Percentiles rank a stretch among this genome's conserved stretches.
Evolutionary conservation across 2,329 filamentous ascomycete species (phyloP).

Genomic region (Colletotrichum phormii): DNA sequence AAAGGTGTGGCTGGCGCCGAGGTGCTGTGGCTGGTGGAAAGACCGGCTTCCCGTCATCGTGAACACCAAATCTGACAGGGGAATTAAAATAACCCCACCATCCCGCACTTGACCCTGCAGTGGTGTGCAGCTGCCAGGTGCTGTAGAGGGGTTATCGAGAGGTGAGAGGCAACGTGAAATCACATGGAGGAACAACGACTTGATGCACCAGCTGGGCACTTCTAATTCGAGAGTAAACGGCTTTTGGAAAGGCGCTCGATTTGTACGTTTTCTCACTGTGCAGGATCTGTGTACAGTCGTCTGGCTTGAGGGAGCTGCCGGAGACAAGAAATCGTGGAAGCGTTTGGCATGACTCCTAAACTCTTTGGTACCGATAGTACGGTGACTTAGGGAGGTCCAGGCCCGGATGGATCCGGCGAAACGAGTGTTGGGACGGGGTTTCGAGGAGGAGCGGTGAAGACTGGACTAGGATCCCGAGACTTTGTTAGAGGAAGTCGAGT

Average conservation of each 20-base stretch:
- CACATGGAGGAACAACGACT: background rate
- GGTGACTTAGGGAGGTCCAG: conserved; percentile 11
- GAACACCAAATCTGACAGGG: conserved; percentile 6
- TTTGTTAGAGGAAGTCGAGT: background rate
- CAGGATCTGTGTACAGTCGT: background rate
- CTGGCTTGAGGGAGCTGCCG: background rate
- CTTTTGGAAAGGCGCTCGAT: background rate
- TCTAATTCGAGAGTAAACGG: background rate
- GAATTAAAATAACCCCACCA: conserved; percentile 24
- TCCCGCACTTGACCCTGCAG: conserved; percentile 30
- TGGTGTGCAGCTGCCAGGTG: conserved; percentile 32
- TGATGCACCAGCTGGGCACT: background rate
- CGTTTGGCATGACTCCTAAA: background rate
- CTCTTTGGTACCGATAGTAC: conserved; percentile 1
- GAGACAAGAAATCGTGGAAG: background rate
- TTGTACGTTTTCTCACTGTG: background rate
- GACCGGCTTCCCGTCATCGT: background rate
- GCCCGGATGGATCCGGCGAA: conserved; percentile 20
- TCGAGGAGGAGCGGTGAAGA: conserved; percentile 31
- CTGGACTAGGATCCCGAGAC: conserved; percentile 5
- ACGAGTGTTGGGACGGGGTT: conserved; percentile 27
- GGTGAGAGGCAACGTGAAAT: background rate
- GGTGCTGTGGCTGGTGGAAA: conserved; percentile 1
- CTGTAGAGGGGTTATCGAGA: conserved; percentile 8
- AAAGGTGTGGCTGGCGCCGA: background rate